Evolutionary conservation across 345 rosid genomes (phyloP).

Genomic region (Populus pruinosa): DNA sequence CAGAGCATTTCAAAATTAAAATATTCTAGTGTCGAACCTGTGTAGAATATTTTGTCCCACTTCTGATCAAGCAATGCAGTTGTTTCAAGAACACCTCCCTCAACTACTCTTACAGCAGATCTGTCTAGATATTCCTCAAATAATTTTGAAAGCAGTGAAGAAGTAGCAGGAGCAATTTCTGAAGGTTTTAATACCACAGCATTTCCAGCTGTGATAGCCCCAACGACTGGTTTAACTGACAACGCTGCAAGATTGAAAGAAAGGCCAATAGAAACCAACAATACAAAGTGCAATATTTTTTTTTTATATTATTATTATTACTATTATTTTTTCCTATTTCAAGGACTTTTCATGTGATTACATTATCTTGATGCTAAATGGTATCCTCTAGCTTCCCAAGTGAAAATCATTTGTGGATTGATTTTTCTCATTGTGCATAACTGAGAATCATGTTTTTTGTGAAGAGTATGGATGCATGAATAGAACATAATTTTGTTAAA

Average conservation of each 20-base stretch:
- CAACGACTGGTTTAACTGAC: conserved; percentile 42
- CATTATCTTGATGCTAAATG: background rate
- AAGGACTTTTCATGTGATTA: background rate
- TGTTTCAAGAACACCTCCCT: conserved; percentile 47
- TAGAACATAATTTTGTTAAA: background rate
- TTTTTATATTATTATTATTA: no score
- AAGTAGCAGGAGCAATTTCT: conserved; percentile 52
- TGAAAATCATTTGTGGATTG: background rate
- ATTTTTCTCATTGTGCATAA: background rate
- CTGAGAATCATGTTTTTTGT: background rate
- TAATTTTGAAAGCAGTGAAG: conserved; percentile 35
- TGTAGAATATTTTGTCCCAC: conserved; percentile 56
- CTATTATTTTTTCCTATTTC: no score
- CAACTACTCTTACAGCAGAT: conserved; percentile 32
- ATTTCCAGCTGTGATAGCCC: conserved; percentile 61
- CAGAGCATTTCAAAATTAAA: background rate
- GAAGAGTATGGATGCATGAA: background rate
- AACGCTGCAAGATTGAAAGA: background rate
- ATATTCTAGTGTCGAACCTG: conserved; percentile 30
- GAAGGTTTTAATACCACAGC: conserved; percentile 54
- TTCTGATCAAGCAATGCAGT: conserved; percentile 42
- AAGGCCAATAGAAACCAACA: background rate
- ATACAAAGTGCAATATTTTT: background rate
- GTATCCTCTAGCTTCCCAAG: background rate
- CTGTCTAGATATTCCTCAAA: conserved; percentile 38